Conservation (phyloP, 2,329 filamentous ascomycete species). For the Cytospora leucostoma region DNA sequence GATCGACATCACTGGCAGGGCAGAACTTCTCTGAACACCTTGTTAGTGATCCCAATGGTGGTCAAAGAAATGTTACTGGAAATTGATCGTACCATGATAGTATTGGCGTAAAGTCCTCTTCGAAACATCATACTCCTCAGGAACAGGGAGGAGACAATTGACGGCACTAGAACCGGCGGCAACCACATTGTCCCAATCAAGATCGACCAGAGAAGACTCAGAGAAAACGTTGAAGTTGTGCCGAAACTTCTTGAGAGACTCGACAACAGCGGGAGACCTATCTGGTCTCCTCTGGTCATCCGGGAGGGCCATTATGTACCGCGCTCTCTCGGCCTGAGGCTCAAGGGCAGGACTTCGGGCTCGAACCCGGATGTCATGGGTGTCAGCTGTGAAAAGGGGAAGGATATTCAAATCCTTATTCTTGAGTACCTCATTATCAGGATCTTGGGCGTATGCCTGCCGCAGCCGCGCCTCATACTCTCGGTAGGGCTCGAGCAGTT, state of each 20-base stretch:
- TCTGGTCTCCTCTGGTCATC: constrained; percentile 61
- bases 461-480: constrained; percentile 67
- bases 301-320: constrained; percentile 70
- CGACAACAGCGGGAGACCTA: constrained; percentile 68
- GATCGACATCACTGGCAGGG: constrained; percentile 82
- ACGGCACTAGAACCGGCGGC: constrained; percentile 80
- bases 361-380: constrained; percentile 59
- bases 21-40: constrained; percentile 56
- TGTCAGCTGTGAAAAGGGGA: constrained; percentile 62
- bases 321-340: constrained; percentile 59
- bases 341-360: constrained; percentile 62
- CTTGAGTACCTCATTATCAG: constrained; percentile 56
- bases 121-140: constrained; percentile 59
- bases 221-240: constrained; percentile 81
- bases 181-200: constrained; percentile 82
- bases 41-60: too few relatives aligned
- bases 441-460: constrained; percentile 68
- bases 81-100: constrained; percentile 63
- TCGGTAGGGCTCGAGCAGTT: constrained; percentile 67
- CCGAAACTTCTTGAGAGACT: constrained; percentile 69
- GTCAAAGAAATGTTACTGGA: neutral
- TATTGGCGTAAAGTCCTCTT: constrained; percentile 69
- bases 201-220: constrained; percentile 71
- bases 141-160: constrained; percentile 74
- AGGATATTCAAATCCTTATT: constrained; percentile 64